These are phyloP conservation scores for Tephrocybe sp. DNA, from an alignment of 768 basidiomycete genomes.

Conservation along the genomic window DNA sequence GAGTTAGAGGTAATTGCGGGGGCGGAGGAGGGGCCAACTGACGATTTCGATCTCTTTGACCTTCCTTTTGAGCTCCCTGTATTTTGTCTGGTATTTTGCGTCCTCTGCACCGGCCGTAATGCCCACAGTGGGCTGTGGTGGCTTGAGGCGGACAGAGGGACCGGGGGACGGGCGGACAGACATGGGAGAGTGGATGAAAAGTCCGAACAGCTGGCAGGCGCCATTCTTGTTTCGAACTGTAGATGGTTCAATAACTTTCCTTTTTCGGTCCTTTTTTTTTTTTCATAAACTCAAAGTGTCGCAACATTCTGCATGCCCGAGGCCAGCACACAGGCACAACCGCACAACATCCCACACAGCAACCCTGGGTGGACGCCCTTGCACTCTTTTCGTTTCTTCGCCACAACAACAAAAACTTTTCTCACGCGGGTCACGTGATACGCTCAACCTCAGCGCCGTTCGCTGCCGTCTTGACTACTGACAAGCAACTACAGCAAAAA, in stretches of 20 bases:
- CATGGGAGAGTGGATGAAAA: constrained; percentile 58
- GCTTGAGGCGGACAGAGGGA: constrained; percentile 46
- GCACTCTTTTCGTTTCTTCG: background rate
- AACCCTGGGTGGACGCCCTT: background rate
- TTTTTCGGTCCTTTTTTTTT: constrained; percentile 30
- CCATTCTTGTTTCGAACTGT: constrained; percentile 35
- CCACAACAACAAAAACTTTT: constrained; percentile 2
- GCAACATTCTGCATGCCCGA: background rate
- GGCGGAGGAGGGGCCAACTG: constrained; percentile 29
- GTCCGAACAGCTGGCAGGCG: constrained; percentile 36
- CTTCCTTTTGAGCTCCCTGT: constrained; percentile 85
- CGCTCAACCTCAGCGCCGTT: background rate
- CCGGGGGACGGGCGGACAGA: constrained; percentile 62
- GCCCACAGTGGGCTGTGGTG: constrained; percentile 51
- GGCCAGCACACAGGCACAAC: background rate
- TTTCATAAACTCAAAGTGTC: constrained; percentile 2
- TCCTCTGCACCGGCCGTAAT: constrained; percentile 82
- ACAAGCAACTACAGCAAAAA: too few species aligned
- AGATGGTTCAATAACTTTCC: constrained; percentile 39
- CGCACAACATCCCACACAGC: background rate
- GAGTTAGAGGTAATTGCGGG: constrained; percentile 16
- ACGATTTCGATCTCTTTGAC: constrained; percentile 85
- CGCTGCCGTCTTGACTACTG: background rate
- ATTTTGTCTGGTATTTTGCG: constrained; percentile 84
- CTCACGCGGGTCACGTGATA: background rate